These are phyloP conservation scores for Globisporangium abappressorium DNA, from an alignment of 352 stramenopile genomes.

Conservation along the genomic window DNA sequence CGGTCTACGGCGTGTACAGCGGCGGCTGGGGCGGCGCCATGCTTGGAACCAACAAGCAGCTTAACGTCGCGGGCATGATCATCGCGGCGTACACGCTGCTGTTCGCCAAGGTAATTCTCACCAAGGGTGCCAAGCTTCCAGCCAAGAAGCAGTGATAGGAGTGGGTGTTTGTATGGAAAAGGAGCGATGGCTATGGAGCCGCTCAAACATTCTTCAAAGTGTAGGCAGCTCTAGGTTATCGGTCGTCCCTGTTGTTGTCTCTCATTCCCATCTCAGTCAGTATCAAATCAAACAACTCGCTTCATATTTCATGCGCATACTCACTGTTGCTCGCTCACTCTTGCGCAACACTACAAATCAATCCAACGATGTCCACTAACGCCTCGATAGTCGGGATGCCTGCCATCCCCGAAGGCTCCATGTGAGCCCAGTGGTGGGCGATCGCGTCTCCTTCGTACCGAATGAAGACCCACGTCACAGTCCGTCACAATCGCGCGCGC, in stretches of 20 bases:
- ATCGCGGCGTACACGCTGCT: slow-evolving; percentile 41
- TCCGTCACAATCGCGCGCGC: neutral
- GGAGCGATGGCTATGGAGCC: neutral
- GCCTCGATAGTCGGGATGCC: neutral
- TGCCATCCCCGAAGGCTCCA: neutral
- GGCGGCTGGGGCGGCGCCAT: slow-evolving; percentile 43
- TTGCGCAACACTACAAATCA: neutral
- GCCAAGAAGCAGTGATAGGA: slow-evolving; percentile 9
- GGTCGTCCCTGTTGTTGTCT: neutral
- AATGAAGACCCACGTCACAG: neutral
- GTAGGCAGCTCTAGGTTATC: neutral
- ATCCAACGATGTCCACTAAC: neutral
- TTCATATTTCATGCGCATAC: neutral
- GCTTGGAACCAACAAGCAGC: slow-evolving; percentile 46
- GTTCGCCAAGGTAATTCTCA: slow-evolving; percentile 36
- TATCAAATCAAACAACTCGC: neutral
- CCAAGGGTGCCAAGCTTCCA: slow-evolving; percentile 14
- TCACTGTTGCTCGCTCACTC: neutral
- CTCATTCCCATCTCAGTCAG: no score
- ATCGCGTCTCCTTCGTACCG: neutral
- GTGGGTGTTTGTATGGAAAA: neutral
- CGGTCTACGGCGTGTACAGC: slow-evolving; percentile 56
- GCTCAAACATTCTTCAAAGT: neutral
- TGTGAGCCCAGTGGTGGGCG: neutral
- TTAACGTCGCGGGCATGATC: slow-evolving; percentile 38